These are phyloP conservation scores for Penicillium arizonense DNA, from an alignment of 495 filamentous ascomycete genomes.

Conservation along the genomic window DNA sequence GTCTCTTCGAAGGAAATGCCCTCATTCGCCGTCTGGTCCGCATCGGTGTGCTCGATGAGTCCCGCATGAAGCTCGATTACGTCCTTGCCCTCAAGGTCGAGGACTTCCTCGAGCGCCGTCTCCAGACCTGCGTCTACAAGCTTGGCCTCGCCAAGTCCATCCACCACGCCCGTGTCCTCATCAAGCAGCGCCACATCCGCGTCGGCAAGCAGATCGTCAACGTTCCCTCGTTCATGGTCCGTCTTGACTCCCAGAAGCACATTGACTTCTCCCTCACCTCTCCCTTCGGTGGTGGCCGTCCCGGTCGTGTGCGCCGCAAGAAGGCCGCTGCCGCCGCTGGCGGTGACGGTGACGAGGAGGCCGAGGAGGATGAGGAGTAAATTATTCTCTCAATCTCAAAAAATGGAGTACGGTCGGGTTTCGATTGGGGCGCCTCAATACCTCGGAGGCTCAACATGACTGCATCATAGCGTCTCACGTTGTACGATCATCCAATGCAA, in stretches of 20 bases:
- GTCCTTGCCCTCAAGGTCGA: constrained; percentile 96
- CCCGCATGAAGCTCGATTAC: constrained; percentile 99
- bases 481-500: constrained; percentile 46
- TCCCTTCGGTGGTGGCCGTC: constrained; percentile 95
- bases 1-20: constrained; percentile 99
- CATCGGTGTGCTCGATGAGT: constrained; percentile 99
- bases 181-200: constrained; percentile 98
- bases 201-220: constrained; percentile 99
- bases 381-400: constrained; percentile 22
- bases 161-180: constrained; percentile 99
- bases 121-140: constrained; percentile 99
- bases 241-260: constrained; percentile 99
- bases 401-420: constrained; percentile 44
- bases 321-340: constrained; percentile 95
- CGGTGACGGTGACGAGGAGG: constrained; percentile 80
- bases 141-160: constrained; percentile 99
- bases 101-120: constrained; percentile 99
- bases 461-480: constrained; percentile 46
- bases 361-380: constrained; percentile 87
- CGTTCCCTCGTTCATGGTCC: constrained; percentile 97
- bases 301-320: constrained; percentile 96
- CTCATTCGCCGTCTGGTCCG: constrained; percentile 99
- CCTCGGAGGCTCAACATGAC: constrained; percentile 40
- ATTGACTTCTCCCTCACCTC: constrained; percentile 98
- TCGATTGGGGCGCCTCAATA: constrained; percentile 39